phyloP scores from a whole-genome alignment of 768 basidiomycete species.

The Podaxis pistillaris region DNA sequence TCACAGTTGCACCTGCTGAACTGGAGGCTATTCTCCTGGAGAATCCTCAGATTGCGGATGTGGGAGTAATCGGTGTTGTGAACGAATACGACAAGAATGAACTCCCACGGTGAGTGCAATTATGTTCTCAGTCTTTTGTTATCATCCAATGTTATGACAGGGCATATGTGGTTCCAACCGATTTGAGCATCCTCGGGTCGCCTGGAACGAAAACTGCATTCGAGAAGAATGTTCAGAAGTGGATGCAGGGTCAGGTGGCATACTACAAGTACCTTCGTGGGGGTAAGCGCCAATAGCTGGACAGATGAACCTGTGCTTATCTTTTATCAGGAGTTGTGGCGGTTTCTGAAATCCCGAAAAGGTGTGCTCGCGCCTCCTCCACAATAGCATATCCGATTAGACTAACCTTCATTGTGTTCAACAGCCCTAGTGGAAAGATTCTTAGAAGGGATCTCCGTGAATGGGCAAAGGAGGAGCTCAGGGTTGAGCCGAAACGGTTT shows the following conservation, averaged over 20 bases:
- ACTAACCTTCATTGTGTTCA: background rate
- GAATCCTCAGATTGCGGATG: slow-evolving; percentile 60
- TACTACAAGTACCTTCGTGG: slow-evolving; percentile 64
- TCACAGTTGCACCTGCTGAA: slow-evolving; percentile 63
- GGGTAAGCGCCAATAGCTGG: slow-evolving; percentile 29
- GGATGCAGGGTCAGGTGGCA: slow-evolving; percentile 55
- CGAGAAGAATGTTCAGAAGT: slow-evolving; percentile 41
- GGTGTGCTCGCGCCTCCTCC: slow-evolving; percentile 25
- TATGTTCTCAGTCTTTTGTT: background rate
- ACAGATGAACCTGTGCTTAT: background rate
- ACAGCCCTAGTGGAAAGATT: slow-evolving; percentile 19
- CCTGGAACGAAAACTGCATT: slow-evolving; percentile 31
- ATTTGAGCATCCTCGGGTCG: slow-evolving; percentile 20
- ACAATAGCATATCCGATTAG: slow-evolving; percentile 2
- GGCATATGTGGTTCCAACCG: slow-evolving; percentile 44
- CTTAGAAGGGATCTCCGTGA: slow-evolving; percentile 18
- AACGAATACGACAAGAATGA: slow-evolving; percentile 57
- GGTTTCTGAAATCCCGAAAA: slow-evolving; percentile 52
- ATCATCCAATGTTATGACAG: slow-evolving; percentile 23
- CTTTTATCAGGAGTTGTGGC: slow-evolving; percentile 46
- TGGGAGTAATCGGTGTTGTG: slow-evolving; percentile 63
- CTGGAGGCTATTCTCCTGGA: slow-evolving; percentile 60
- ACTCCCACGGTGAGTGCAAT: slow-evolving; percentile 49
- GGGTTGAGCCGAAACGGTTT: background rate
- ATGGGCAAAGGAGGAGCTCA: slow-evolving; percentile 14